A percentile compares a stretch with the other conserved stretches of the same genome.
phyloP scores from a whole-genome alignment of 331 rosid species.

The Arachis monticola region DNA sequence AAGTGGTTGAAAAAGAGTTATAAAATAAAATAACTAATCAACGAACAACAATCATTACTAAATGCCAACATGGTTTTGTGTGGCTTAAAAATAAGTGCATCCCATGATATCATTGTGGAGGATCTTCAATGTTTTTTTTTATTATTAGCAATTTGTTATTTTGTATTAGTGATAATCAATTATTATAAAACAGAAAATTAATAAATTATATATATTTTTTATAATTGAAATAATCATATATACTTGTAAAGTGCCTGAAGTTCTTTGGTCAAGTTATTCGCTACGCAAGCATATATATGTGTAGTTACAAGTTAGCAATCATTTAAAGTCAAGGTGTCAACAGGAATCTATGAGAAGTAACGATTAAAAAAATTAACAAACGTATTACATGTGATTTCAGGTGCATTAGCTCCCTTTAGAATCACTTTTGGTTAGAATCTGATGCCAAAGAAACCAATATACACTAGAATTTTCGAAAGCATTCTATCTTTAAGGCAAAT shows the following conservation, averaged over 20 bases:
- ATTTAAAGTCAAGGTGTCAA: not conserved
- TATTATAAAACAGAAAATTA: not conserved
- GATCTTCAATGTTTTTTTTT: not conserved
- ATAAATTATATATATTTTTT: too few relatives aligned
- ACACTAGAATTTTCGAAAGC: not conserved
- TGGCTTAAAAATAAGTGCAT: not conserved
- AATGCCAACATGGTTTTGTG: not conserved
- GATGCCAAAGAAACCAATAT: slow-evolving; percentile 16
- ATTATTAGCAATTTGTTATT: not conserved
- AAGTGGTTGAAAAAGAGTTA: slow-evolving; percentile 15
- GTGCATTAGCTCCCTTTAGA: not conserved
- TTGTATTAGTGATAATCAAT: not conserved
- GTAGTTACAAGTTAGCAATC: not conserved
- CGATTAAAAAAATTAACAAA: too few relatives aligned
- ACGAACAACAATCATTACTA: not conserved
- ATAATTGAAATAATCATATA: too few relatives aligned
- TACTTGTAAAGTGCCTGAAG: too few relatives aligned
- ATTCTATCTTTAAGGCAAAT: not conserved
- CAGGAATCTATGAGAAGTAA: not conserved
- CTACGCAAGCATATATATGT: not conserved
- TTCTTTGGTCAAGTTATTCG: too few relatives aligned
- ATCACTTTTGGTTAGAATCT: slow-evolving; percentile 13
- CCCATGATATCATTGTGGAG: not conserved
- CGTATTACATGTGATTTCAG: not conserved
- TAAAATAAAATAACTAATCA: not conserved